These are phyloP conservation scores for Sergeia podlipaevii DNA, from an alignment of 208 protist species.

Conservation along the genomic window DNA sequence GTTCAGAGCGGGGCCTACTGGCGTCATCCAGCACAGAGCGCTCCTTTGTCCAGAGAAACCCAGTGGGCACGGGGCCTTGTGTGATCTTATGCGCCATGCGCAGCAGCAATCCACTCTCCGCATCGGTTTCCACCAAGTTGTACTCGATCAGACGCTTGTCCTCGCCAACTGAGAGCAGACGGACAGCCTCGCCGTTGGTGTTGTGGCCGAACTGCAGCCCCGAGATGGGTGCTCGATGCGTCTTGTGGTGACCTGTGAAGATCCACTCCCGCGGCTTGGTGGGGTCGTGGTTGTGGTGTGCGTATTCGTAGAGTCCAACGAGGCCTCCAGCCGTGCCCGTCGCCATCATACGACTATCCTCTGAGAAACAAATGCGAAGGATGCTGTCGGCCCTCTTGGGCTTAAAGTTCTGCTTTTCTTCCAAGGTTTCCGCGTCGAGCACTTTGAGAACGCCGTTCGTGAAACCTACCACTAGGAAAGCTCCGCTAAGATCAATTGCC, in stretches of 20 bases:
- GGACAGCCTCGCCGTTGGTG: constrained; percentile 32
- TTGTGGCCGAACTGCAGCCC: constrained; percentile 83
- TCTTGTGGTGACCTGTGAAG: constrained; percentile 89
- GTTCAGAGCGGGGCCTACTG: constrained; percentile 37
- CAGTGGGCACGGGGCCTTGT: constrained; percentile 87
- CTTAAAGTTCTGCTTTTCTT: constrained; percentile 82
- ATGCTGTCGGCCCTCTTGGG: constrained; percentile 67
- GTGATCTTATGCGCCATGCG: constrained; percentile 87
- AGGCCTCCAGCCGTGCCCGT: constrained; percentile 68
- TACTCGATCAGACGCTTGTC: constrained; percentile 95
- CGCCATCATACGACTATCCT: constrained; percentile 76
- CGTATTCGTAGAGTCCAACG: constrained; percentile 90
- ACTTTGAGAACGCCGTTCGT: constrained; percentile 93
- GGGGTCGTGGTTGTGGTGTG: constrained; percentile 36
- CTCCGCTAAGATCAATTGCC: constrained; percentile 82
- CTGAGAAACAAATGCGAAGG: constrained; percentile 77
- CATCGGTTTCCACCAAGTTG: constrained; percentile 84
- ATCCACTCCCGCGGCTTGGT: constrained; percentile 80
- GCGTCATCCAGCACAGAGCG: constrained; percentile 31
- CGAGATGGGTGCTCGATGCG: constrained; percentile 87
- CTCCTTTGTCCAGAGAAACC: constrained; percentile 77
- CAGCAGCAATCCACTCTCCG: constrained; percentile 82
- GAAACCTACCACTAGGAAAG: constrained; percentile 88
- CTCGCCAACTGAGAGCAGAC: constrained; percentile 91
- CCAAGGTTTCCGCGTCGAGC: constrained; percentile 75